Evolutionary conservation across 2,329 filamentous ascomycete genomes (phyloP), one percentile per base, ranked within the genome.

Genomic region (Aquanectria penicillioides): DNA sequence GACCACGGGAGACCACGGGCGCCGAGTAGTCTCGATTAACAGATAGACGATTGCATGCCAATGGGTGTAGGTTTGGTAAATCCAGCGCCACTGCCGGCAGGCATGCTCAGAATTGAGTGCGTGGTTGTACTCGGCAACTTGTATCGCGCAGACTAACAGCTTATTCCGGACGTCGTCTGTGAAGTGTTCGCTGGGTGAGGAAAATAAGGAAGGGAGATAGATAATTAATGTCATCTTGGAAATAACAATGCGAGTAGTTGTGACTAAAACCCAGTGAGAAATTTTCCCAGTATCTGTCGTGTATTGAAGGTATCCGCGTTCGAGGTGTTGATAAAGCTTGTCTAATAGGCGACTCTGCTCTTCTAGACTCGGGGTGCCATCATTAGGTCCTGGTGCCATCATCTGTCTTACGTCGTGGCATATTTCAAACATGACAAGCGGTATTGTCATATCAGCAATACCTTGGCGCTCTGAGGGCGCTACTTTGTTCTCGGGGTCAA

Each of bases 41-140:
- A 86, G 74, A 62, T 84, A 87, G 0, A 84, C 83, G 4, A 86
- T 79, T 5, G 85, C 83, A 62, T 86, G 80, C 83, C 84, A 87
- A 58, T 86, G 83, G 0, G 81, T 84, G 67, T 86, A 86, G 0
- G 83, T 85, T 64, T 86, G 81, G 69, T 84, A 86, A 6, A 86
- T 73, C 85, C 85, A 88, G 15, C 82, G 81, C 80, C 82, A 86
- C 41, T 81, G 80, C 9, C 77, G 78, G 50, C 77, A 80, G 13
- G 73, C 75, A 3, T 75, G 72, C 53, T 87, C 83, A 3, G 77
- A 73, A 48, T 83, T 85, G n/a, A 88, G 71, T 1, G 80, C 75
- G 60, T 83, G 80, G 57, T 80, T 85, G 63, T 84, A 85, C 66
- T 86, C 84, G 36, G 84, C 82, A 1, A 86, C 76, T 61, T 86